Base-by-base conservation (phyloP, 768 basidiomycete species). In the Hebeloma cylindrosporum region DNA sequence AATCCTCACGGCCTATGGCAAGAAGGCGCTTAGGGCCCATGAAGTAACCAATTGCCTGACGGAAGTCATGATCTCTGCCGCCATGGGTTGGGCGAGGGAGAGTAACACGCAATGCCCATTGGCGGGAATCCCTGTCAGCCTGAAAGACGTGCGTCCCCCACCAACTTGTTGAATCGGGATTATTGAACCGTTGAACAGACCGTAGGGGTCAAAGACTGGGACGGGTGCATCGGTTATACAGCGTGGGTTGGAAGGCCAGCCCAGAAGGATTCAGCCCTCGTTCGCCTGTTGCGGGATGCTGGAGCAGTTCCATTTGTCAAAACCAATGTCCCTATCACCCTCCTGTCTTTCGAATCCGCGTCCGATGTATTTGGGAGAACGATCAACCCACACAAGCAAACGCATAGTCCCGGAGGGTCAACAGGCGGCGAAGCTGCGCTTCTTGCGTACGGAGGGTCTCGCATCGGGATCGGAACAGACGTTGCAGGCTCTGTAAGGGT, bases 221-320 rank as follows among this genome's bases (percentile, higher is more conserved):
- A 83, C 43, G 66, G 76, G 20, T 79, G 72, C 22, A 70, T 83
- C 30, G 84, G 83, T 2, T 83, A 81, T 52, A 77, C 82, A 0
- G 64, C 74, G 0, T 67, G 68, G 65, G 69, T 70, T 7, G 67
- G 70, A 10, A 68, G 68, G 36, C 77, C 80, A 8, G 54, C 68
- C 28, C 31, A 66, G 20, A 64, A 68, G 27, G 76, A 83, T 40
- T 73, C 78, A 3, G 68, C 75, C 3, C 51, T 81, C 5, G 71
- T 82, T 16, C 66, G 68, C 34, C 71, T 84, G 23, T 64, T 83
- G 4, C 75, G 68, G 18, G 73, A 75, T 46, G 81, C 83, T 1
- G 84, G 84, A 25, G 83, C 83, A 0, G 66, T 86, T 25, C 77
- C 81, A 10, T 82, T 74, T 48, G 79, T 79, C 48, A 86, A 86